phyloP scores from a whole-genome alignment of 2,329 filamentous ascomycete genomes.

The Bipolaris zeicola region DNA sequence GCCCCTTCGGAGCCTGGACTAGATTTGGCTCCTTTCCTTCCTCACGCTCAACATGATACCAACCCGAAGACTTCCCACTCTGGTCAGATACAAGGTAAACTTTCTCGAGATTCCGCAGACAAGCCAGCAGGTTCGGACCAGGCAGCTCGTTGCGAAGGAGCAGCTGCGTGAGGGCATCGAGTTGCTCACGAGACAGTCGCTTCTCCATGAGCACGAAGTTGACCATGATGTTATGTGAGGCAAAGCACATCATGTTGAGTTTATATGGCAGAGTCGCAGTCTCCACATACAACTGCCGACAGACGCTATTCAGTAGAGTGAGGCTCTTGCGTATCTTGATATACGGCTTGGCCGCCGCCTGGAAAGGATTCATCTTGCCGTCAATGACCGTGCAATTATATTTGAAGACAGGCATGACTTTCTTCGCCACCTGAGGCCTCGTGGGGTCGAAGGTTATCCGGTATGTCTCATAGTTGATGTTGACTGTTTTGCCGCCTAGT shows the following conservation, averaged over 20 bases:
- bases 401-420: constrained; percentile 25
- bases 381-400: constrained; percentile 29
- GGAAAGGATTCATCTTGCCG: constrained; percentile 19
- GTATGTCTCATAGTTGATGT: constrained; percentile 33
- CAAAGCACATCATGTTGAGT: constrained; percentile 32
- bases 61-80: constrained; percentile 13
- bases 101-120: constrained; percentile 28
- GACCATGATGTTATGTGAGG: constrained; percentile 28
- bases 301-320: constrained; percentile 33
- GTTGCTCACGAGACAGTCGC: constrained; percentile 27
- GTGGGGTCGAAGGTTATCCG: neutral
- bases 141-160: constrained; percentile 25
- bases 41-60: constrained; percentile 23
- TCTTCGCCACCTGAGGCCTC: neutral
- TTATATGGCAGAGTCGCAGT: constrained; percentile 34
- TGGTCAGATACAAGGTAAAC: constrained; percentile 20
- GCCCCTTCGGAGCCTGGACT: constrained; percentile 4
- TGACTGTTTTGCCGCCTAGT: constrained; percentile 35
- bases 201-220: constrained; percentile 36
- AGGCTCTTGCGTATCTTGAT: constrained; percentile 14
- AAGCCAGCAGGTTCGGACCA: constrained; percentile 19
- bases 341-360: neutral
- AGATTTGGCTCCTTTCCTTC: constrained; percentile 24
- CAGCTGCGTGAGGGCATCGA: constrained; percentile 27
- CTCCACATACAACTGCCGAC: constrained; percentile 39